Evolutionary conservation across 2,329 filamentous ascomycete species (phyloP).

Genomic region (Diaporthe australafricana): DNA sequence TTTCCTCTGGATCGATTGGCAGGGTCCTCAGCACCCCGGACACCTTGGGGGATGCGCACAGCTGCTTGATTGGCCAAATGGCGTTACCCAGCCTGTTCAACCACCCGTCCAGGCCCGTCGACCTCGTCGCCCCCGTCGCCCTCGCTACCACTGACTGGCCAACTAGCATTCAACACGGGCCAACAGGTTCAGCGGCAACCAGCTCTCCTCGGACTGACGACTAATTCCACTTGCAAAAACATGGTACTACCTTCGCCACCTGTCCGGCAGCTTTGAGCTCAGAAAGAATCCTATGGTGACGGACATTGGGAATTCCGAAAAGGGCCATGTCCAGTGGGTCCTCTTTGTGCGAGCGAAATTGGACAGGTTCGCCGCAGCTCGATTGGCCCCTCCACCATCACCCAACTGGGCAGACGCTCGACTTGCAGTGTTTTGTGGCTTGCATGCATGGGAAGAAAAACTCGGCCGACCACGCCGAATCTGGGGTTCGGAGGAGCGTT

Average conservation of each 20-base stretch:
- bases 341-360: slow-evolving; percentile 30
- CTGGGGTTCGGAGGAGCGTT: slow-evolving; percentile 27
- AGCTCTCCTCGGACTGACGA: not conserved
- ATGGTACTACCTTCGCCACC: slow-evolving; percentile 14
- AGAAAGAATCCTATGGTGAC: slow-evolving; percentile 5
- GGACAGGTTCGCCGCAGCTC: slow-evolving; percentile 35
- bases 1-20: slow-evolving; percentile 26
- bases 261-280: slow-evolving; percentile 8
- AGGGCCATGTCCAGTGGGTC: slow-evolving; percentile 18
- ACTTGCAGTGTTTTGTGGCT: slow-evolving; percentile 31
- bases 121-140: not conserved
- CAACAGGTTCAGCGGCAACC: slow-evolving; percentile 13
- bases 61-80: slow-evolving; percentile 19
- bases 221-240: not conserved
- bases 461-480: slow-evolving; percentile 28
- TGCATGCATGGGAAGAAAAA: slow-evolving; percentile 21
- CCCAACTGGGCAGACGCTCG: slow-evolving; percentile 19
- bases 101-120: not conserved
- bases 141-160: slow-evolving; percentile 22
- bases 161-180: not conserved
- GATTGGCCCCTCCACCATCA: slow-evolving; percentile 21
- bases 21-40: slow-evolving; percentile 21
- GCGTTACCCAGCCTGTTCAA: not conserved
- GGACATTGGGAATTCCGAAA: slow-evolving; percentile 17
- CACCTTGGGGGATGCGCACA: slow-evolving; percentile 20